These are phyloP conservation scores for Coemansia sp. DNA, from an alignment of 192 early-diverging fungal genomes.

Conservation along the genomic window DNA sequence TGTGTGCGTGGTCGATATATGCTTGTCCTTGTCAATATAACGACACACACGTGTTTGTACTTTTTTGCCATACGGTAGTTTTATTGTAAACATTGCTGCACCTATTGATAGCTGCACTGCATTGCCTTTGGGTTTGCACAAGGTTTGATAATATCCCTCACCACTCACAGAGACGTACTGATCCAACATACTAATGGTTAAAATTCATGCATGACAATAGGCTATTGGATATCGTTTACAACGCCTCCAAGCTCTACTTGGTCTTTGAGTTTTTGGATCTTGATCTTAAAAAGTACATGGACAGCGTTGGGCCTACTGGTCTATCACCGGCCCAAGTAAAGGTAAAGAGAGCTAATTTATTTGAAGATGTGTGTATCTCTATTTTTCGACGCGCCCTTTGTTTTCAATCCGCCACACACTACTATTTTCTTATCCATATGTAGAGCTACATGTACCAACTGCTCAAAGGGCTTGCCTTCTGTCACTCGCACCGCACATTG, in stretches of 20 bases:
- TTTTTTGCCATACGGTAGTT: not conserved
- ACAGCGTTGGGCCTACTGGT: slow-evolving; percentile 53
- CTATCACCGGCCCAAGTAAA: slow-evolving; percentile 64
- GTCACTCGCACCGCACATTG: slow-evolving; percentile 89
- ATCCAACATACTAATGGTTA: not conserved
- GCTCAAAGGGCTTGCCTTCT: slow-evolving; percentile 82
- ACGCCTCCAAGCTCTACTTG: slow-evolving; percentile 84
- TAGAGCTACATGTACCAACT: slow-evolving; percentile 93
- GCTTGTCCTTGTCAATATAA: not conserved
- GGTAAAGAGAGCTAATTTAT: slow-evolving; percentile 18
- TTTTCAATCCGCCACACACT: not conserved
- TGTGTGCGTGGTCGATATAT: not conserved
- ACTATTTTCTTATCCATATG: not conserved
- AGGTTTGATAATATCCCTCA: not conserved
- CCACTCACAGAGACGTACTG: not conserved
- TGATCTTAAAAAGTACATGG: slow-evolving; percentile 87
- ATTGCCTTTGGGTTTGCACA: not conserved
- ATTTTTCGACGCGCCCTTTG: not conserved
- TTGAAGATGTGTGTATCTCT: not conserved
- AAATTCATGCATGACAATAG: slow-evolving; percentile 41
- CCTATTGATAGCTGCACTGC: not conserved
- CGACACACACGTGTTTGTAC: not conserved
- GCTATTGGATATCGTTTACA: slow-evolving; percentile 85
- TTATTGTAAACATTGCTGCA: slow-evolving; percentile 10
- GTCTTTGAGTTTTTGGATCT: slow-evolving; percentile 97